phyloP scores from a whole-genome alignment of 2,329 filamentous ascomycete genomes.

The Grosmannia clavigera region DNA sequence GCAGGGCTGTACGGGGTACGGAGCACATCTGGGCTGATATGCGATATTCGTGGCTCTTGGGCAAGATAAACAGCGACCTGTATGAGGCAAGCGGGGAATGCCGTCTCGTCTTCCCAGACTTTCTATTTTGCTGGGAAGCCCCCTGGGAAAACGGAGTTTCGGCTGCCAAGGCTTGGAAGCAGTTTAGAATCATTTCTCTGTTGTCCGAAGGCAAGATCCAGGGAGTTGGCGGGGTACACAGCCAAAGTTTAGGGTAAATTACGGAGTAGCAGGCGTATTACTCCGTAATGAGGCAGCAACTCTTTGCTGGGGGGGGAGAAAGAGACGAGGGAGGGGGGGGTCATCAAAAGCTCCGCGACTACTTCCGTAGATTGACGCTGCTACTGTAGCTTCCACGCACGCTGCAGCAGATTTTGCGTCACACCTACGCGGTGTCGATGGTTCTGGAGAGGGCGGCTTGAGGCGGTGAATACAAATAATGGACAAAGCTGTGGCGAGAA shows the following conservation, averaged over 20 bases:
- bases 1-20: background rate
- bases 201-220: background rate
- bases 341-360: background rate
- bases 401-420: conserved; percentile 1
- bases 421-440: background rate
- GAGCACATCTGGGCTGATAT: background rate
- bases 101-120: background rate
- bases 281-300: background rate
- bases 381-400: background rate
- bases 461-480: background rate
- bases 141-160: background rate
- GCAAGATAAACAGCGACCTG: background rate
- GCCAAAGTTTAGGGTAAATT: background rate
- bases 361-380: background rate
- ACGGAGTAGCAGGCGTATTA: background rate
- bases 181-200: background rate
- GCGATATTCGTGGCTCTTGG: background rate
- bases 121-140: background rate
- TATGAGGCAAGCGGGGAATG: background rate
- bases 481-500: background rate
- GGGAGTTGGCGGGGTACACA: background rate
- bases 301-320: background rate
- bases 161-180: background rate
- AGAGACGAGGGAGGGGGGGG: background rate
- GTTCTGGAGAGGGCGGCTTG: background rate